These are phyloP conservation scores for Emergomyces africanus DNA, from an alignment of 2,329 filamentous ascomycete genomes.

Conservation along the genomic window DNA sequence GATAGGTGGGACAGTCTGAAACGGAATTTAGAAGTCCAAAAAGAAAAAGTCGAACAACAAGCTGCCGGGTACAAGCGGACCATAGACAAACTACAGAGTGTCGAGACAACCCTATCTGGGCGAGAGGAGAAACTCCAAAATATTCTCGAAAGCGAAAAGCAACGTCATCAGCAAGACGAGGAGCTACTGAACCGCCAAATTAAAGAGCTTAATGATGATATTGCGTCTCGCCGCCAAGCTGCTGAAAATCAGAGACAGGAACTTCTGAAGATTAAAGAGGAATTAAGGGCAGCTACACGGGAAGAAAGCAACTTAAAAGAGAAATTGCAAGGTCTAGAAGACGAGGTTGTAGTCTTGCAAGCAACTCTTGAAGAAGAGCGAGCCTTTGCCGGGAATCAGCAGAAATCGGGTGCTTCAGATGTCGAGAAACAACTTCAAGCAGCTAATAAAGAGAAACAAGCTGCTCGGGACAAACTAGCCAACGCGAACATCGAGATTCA, in stretches of 20 bases:
- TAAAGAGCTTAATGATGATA: conserved; percentile 57
- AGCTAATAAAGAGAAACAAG: conserved; percentile 48
- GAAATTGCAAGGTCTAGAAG: conserved; percentile 56
- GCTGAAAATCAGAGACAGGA: conserved; percentile 55
- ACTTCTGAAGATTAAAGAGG: conserved; percentile 52
- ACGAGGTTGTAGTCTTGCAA: conserved; percentile 65
- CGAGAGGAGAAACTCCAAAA: conserved; percentile 57
- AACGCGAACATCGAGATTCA: conserved; percentile 49
- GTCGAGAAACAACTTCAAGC: conserved; percentile 45
- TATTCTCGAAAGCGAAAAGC: conserved; percentile 55
- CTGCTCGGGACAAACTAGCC: conserved; percentile 50
- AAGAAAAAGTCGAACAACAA: conserved; percentile 54
- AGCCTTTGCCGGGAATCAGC: conserved; percentile 45
- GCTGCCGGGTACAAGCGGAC: conserved; percentile 55
- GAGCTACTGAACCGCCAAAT: conserved; percentile 59
- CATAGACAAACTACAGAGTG: conserved; percentile 55
- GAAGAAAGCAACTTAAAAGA: conserved; percentile 51
- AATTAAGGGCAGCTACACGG: conserved; percentile 54
- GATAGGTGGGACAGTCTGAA: conserved; percentile 61
- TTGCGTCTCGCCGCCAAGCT: conserved; percentile 53
- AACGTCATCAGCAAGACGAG: conserved; percentile 61
- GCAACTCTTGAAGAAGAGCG: conserved; percentile 51
- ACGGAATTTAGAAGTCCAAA: conserved; percentile 52
- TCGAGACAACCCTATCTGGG: conserved; percentile 53
- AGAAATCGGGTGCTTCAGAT: conserved; percentile 47